These are phyloP conservation scores for Eutypa lata DNA, from an alignment of 2,329 filamentous ascomycete species.

Conservation along the genomic window DNA sequence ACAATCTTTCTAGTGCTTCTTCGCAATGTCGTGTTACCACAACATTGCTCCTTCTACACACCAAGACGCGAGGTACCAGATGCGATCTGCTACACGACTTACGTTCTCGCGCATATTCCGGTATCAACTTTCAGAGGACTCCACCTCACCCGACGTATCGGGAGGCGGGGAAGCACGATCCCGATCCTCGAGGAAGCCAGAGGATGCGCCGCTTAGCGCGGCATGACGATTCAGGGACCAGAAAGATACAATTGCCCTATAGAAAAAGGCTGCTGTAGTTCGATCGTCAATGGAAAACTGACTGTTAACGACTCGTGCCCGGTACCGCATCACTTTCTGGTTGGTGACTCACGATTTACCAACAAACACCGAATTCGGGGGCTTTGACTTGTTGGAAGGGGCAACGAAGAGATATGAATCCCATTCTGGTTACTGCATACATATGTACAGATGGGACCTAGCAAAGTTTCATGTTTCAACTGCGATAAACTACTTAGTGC, in stretches of 20 bases:
- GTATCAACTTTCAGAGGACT: conserved; percentile 16
- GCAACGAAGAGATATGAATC: background rate
- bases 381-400: conserved; percentile 5
- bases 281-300: background rate
- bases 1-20: conserved; percentile 5
- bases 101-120: conserved; percentile 16
- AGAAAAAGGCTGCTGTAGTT: conserved; percentile 12
- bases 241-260: conserved; percentile 18
- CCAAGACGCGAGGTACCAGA: conserved; percentile 19
- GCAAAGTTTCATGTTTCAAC: background rate
- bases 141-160: conserved; percentile 24
- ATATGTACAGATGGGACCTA: background rate
- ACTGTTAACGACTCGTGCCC: background rate
- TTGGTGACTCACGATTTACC: conserved; percentile 14
- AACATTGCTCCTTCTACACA: conserved; percentile 11
- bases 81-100: conserved; percentile 19
- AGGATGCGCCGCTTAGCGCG: conserved; percentile 17
- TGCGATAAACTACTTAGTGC: conserved; percentile 8
- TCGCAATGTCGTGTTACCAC: conserved; percentile 12
- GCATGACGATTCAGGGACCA: conserved; percentile 20
- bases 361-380: conserved; percentile 15
- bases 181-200: conserved; percentile 22
- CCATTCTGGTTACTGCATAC: background rate
- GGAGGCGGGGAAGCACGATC: conserved; percentile 18
- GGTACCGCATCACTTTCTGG: background rate